A percentile compares a stretch with the other conserved stretches of the same genome.
Conservation (phyloP, 345 rosid genomes). For the Corchorus olitorius region DNA sequence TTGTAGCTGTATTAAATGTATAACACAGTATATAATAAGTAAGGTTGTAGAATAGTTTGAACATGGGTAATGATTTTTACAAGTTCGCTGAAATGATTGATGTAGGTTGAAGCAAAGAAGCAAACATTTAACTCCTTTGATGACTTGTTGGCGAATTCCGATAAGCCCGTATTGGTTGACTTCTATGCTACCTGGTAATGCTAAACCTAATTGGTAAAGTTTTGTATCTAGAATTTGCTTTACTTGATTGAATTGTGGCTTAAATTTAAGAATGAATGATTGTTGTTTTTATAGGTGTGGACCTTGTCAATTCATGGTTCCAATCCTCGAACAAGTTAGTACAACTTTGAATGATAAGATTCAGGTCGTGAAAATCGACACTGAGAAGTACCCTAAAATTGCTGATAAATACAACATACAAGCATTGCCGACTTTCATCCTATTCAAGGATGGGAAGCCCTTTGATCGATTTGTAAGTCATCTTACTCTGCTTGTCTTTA, state of each 20-base stretch:
- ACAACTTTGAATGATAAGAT: conserved; percentile 62
- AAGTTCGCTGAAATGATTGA: background rate
- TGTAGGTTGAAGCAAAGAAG: conserved; percentile 72
- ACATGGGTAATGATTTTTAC: background rate
- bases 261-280: background rate
- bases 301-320: conserved; percentile 91
- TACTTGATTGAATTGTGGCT: background rate
- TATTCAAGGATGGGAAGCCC: conserved; percentile 83
- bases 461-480: conserved; percentile 84
- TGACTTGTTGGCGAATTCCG: conserved; percentile 66
- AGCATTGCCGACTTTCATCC: conserved; percentile 87
- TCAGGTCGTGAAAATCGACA: conserved; percentile 81
- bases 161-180: conserved; percentile 81
- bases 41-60: background rate
- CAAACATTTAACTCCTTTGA: conserved; percentile 71
- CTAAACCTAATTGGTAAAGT: background rate
- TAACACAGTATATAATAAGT: background rate
- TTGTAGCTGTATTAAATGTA: background rate
- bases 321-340: conserved; percentile 77
- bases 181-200: conserved; percentile 88
- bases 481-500: background rate
- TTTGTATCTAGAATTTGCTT: background rate
- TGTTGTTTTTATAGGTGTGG: conserved; percentile 71
- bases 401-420: conserved; percentile 72
- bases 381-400: conserved; percentile 84